Evolutionary conservation across 306 rosid species (phyloP), one percentile per base, ranked within the genome.

Genomic region (Corylus heterophylla): DNA sequence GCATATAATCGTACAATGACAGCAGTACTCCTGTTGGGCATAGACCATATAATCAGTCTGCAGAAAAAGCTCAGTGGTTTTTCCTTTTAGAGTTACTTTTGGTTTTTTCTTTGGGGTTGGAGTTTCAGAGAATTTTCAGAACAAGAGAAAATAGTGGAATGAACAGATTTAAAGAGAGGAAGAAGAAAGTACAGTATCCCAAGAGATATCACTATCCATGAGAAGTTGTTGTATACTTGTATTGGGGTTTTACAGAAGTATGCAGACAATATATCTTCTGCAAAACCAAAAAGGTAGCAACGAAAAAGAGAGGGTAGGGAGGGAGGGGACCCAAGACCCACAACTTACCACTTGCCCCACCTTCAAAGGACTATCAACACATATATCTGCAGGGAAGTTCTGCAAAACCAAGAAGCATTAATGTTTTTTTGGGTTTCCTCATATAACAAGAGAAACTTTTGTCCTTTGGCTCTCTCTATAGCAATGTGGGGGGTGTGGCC

Each of bases 341-440:
- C 84, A 77, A 74, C 82, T 72, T 54, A 75, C 61, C 76, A 50
- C 17, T 73, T 54, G 76, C 83, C 75, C 77, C 82, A 83, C 83
- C 88, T 80, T 72, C 70, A 77, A 75, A 66, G 82, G 85, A 73
- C 54, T 48, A 54, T 14, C 29, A 81, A 71, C 61, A 78, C 79
- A 54, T 76, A 72, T 77, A 69, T 77, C 17, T 82, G 85, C 84
- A 81, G 85, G 58, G 78, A 75, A 88, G 64, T 73, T 80, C 85
- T 84, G 90, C 87, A 83, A 73, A 87, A 76, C 89, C 90, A 82
- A 90, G 87, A 81, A 87, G 89, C 84, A 29, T 67, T 67, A 82
- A 84, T 83, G 85, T 86, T 73, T 55, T 69, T 82, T 73, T 76
- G 86, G 81, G 82, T 75, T 84, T 81, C 67, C 86, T 69, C 79